These are phyloP conservation scores for Alternaria viburni DNA, from an alignment of 2,329 filamentous ascomycete species.

Conservation along the genomic window DNA sequence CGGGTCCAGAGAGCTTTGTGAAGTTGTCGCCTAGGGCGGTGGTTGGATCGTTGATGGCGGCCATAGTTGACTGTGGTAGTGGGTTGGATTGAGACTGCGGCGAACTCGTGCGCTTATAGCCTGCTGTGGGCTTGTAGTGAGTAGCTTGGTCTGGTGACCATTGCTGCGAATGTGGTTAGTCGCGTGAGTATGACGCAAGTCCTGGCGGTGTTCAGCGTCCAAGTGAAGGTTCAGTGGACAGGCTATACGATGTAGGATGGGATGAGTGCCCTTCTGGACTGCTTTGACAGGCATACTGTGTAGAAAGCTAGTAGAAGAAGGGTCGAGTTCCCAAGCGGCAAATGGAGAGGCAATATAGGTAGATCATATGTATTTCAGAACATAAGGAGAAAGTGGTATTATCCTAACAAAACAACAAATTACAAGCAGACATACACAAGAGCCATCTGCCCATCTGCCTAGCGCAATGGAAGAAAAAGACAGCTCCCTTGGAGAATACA, in stretches of 20 bases:
- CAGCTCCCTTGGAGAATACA: neutral
- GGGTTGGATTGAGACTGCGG: neutral
- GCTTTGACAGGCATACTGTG: neutral
- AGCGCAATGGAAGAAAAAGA: neutral
- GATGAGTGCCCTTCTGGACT: neutral
- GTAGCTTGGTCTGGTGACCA: neutral
- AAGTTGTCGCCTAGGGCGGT: neutral
- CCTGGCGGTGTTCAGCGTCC: neutral
- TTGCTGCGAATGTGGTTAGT: neutral
- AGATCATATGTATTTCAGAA: neutral
- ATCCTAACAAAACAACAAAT: slow-evolving; percentile 21
- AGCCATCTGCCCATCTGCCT: slow-evolving; percentile 1
- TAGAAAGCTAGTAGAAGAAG: no score
- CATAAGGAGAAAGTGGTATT: slow-evolving; percentile 22
- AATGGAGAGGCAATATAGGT: neutral
- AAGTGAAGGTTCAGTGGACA: neutral
- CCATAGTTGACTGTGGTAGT: neutral
- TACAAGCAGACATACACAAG: slow-evolving; percentile 20
- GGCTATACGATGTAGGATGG: neutral
- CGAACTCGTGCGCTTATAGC: neutral
- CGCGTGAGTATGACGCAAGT: neutral
- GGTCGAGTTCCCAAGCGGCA: neutral
- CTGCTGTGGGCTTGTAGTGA: neutral
- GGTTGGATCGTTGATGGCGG: neutral
- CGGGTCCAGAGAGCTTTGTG: neutral